Base-by-base conservation (phyloP, 345 rosid genomes). In the Heritiera fomes region DNA sequence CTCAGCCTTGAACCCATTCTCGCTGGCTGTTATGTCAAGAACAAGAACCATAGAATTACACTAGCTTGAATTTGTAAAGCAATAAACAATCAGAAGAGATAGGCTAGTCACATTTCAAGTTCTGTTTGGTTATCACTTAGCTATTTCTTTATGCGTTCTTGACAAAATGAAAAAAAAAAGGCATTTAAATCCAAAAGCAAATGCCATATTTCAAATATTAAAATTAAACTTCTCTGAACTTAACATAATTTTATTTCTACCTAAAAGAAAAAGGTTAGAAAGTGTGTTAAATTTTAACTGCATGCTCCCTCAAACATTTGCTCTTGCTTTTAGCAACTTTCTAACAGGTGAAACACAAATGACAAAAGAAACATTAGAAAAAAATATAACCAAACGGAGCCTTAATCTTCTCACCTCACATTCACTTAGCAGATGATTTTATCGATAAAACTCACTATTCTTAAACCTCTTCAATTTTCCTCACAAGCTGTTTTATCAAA, bases 1-100 rank as follows among this genome's bases (percentile, higher is more conserved):
- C 43, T 68, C 86, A n/a, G 77, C 80, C 38, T 79, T 71, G 6
- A 81, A 79, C 8, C 91, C 93, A 79, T 87, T 91, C 40, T 63
- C 87, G 80, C 71, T 67, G 8, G 87, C 91, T 83, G 75, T 41
- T 11, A 73, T 59, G 32, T 61, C 45, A 80, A 80, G 65, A 66
- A 71, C 15, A 52, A 49, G 30, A n/a, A 53, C 30, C 62, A 18
- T 10, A 32, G 18, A 76, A 50, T 18, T 49, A 1, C 41, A 49
- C 6, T 38, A 28, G 50, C 41, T 68, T 9, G 4, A 76, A 43
- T 15, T 8, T 11, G 32, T 43, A 68, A 55, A 59, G 49, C 69
- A n/a, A 65, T 23, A 43, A 60, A 46, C 6, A 14, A 46, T 45
- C n/a, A 45, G 13, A 75, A 70, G 7, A 50, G 3, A 50, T 49